Evolutionary conservation across 768 basidiomycete genomes (phyloP).

Genomic region (Suillus bovinus): DNA sequence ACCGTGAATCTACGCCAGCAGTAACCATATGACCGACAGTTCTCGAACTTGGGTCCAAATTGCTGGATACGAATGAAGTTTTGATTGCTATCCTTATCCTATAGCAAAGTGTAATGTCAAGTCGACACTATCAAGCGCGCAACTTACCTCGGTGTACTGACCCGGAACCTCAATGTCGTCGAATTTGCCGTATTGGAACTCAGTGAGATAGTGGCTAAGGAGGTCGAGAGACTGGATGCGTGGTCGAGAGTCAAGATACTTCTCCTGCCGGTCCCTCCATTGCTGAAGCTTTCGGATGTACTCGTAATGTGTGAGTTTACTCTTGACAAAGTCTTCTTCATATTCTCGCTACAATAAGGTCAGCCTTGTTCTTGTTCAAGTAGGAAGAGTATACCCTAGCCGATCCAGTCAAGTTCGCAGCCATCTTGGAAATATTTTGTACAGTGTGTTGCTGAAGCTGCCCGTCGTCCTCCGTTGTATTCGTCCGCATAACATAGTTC

Average conservation of each 20-base stretch:
- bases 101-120: constrained; percentile 10
- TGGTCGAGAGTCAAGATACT: constrained; percentile 77
- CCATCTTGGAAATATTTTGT: constrained; percentile 59
- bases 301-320: constrained; percentile 78
- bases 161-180: constrained; percentile 99
- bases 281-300: constrained; percentile 88
- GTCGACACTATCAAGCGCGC: not conserved
- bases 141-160: constrained; percentile 90
- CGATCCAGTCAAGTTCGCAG: constrained; percentile 53
- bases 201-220: constrained; percentile 89
- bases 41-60: constrained; percentile 89
- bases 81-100: constrained; percentile 95
- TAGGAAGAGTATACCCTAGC: constrained; percentile 49
- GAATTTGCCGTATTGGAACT: constrained; percentile 97
- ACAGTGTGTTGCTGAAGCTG: constrained; percentile 55
- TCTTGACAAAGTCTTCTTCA: constrained; percentile 85
- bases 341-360: constrained; percentile 66
- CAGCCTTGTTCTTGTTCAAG: not conserved
- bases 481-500: constrained; percentile 73
- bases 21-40: constrained; percentile 81
- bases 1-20: constrained; percentile 91
- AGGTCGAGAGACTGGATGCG: constrained; percentile 82
- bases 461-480: constrained; percentile 67
- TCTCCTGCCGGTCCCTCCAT: constrained; percentile 93
- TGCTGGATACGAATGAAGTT: constrained; percentile 89